Base-by-base conservation (phyloP, 1,139 yeast species). In the Eremothecium sinecaudum region DNA sequence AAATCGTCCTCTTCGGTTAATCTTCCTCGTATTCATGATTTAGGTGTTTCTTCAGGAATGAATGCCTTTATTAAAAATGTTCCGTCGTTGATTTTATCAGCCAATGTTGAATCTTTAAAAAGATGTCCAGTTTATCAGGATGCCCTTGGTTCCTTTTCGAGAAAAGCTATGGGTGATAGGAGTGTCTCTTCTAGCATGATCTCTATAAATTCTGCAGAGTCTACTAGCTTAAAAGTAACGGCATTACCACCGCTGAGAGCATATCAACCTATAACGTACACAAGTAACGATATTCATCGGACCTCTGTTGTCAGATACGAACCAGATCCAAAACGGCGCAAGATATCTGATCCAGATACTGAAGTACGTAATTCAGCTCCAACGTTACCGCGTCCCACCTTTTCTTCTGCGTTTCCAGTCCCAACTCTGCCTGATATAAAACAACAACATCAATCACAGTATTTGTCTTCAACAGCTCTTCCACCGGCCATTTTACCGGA, bases 81-180 rank as follows among this genome's bases (percentile, higher is more conserved):
- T 12, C 53, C 53, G 3, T 47, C 53, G n/a, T 33, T 48, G 12
- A 44, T 48, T n/a, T 38, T 48, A 7, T 51, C 55, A 2, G 55
- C 55, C 9, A 51, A 47, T 26, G 53, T 51, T 5, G 58, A 53
- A 19, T 57, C 54, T 39, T 35, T 55, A 9, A 46, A 50, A 18
- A 50, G 52, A 36, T 55, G 60, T 36, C 60, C 60, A 3, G 60
- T 55, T 21, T 55, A 53, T 36, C 60, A 55, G 36, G 60, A 55
- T 42, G 55, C 58, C 2, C 39, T 55, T 16, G 60, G 59, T n/a
- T 54, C 51, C 31, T 39, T 50, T 24, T 46, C 50, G 2, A 47
- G 51, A 13, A 43, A 45, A 33, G 32, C 35, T 12, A n/a, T n/a
- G n/a, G n/a, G n/a, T n/a, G n/a, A n/a, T n/a, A n/a, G n/a, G n/a